Evolutionary conservation across 805 yeast species (phyloP), one percentile per base, ranked within the genome.

Genomic region (Dipodascopsis uninucleata): DNA sequence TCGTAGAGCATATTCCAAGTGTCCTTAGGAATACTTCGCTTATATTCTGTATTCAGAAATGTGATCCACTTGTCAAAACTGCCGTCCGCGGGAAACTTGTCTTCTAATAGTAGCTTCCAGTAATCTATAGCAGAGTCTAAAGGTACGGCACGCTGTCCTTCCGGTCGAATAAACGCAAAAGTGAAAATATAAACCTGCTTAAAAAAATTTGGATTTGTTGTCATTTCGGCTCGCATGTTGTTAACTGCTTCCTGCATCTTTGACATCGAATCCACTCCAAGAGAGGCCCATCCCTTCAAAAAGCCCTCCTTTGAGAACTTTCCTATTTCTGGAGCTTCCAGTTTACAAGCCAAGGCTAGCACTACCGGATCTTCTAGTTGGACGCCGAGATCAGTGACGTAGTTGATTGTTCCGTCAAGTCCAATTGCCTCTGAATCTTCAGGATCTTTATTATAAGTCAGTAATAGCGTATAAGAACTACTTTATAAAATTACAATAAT

Each of bases 1-100:
- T 79, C 78, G 43, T 73, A 73, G 44, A 84, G 68, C 97, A 89
- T 88, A 49, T 76, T 73, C 97, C 97, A 90, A 20, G 81, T 77
- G 59, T 90, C 98, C 52, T 66, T 76, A 4, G 84, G 74, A 28
- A 93, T 71, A 4, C 70, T 63, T 38, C 71, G 66, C 37, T 75
- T 71, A 49, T 71, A 66, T 9, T 65, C 68, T 1, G 61, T 62
- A 3, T 57, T 58, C 22, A 82, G 60, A 59, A 81, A 89, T 1
- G 59, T 63, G 40, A 71, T 66, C 90, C 95, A 90, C 9, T 47
- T 36, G 10, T 47, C 45, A 21, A 62, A 58, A 10, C 50, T 41
- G 18, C 36, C 40, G 26, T 28, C 29, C n/a, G 37, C 34, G 4
- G 53, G 41, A 34, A 58, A 58, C 32, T 68, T 69, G 6, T 70